phyloP scores from a whole-genome alignment of 2,329 filamentous ascomycete genomes.

The Cladosporium velox region DNA sequence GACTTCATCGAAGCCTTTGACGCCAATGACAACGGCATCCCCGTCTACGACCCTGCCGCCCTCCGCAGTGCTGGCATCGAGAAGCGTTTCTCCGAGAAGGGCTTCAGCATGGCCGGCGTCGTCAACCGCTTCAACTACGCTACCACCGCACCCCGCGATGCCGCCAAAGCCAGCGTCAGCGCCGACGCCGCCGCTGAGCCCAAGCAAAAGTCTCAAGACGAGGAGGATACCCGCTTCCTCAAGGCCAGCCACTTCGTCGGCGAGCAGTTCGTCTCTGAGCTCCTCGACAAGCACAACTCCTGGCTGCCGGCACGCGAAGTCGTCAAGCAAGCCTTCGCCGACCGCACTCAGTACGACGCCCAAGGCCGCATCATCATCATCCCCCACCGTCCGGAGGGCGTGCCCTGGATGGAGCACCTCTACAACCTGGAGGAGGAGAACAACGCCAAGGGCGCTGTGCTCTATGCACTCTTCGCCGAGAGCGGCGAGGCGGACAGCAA shows the following conservation, averaged over 20 bases:
- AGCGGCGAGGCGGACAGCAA: constrained; percentile 72
- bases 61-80: constrained; percentile 70
- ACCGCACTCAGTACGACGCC: constrained; percentile 67
- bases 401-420: constrained; percentile 96
- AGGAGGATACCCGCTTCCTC: constrained; percentile 79
- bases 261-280: constrained; percentile 79
- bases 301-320: constrained; percentile 88
- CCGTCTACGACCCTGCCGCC: constrained; percentile 71
- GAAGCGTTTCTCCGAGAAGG: constrained; percentile 81
- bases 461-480: constrained; percentile 93
- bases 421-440: constrained; percentile 76
- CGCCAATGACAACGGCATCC: constrained; percentile 95
- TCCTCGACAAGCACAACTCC: constrained; percentile 71
- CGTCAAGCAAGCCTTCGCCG: constrained; percentile 73
- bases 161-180: constrained; percentile 26
- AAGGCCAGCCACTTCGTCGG: constrained; percentile 81
- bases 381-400: constrained; percentile 61
- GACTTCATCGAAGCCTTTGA: constrained; percentile 95
- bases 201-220: constrained; percentile 58
- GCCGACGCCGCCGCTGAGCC: constrained; percentile 25
- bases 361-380: constrained; percentile 81
- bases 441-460: constrained; percentile 55
- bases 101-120: constrained; percentile 80
- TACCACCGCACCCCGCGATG: constrained; percentile 38
- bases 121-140: constrained; percentile 82